Conservation (phyloP, 1,284 basidiomycete genomes). For the Leccinum subfulvum region DNA sequence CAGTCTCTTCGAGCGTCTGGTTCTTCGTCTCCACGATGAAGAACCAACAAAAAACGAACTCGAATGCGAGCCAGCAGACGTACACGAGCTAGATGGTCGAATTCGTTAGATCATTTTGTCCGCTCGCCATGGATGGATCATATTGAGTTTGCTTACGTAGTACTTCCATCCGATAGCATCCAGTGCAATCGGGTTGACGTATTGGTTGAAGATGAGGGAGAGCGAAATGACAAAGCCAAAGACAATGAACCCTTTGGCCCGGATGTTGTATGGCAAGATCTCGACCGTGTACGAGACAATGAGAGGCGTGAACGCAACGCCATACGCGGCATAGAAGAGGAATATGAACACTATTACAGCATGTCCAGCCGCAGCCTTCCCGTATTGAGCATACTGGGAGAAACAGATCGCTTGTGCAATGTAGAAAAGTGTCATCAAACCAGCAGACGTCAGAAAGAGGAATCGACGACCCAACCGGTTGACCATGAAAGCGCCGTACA, state of each 20-base stretch:
- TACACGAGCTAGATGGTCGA: conserved; percentile 52
- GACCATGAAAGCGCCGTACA: conserved; percentile 55
- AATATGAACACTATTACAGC: conserved; percentile 78
- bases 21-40: conserved; percentile 73
- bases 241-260: conserved; percentile 77
- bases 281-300: conserved; percentile 76
- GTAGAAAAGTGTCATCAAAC: conserved; percentile 73
- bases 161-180: conserved; percentile 62
- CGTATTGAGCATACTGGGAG: conserved; percentile 54
- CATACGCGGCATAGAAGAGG: conserved; percentile 69
- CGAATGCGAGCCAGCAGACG: conserved; percentile 64
- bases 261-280: conserved; percentile 68
- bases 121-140: neutral
- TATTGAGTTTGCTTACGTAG: conserved; percentile 39
- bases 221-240: conserved; percentile 66
- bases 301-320: conserved; percentile 72
- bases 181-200: conserved; percentile 75
- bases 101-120: neutral
- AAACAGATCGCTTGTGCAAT: conserved; percentile 71
- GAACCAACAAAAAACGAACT: conserved; percentile 61
- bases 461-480: conserved; percentile 60
- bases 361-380: conserved; percentile 48
- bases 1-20: conserved; percentile 54
- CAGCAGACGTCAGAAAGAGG: conserved; percentile 62
- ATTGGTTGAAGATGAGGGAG: conserved; percentile 77